Percentiles rank a stretch among this genome's conserved stretches.
phyloP scores from a whole-genome alignment of 73 alveolate species.

The Breviolum minutum region DNA sequence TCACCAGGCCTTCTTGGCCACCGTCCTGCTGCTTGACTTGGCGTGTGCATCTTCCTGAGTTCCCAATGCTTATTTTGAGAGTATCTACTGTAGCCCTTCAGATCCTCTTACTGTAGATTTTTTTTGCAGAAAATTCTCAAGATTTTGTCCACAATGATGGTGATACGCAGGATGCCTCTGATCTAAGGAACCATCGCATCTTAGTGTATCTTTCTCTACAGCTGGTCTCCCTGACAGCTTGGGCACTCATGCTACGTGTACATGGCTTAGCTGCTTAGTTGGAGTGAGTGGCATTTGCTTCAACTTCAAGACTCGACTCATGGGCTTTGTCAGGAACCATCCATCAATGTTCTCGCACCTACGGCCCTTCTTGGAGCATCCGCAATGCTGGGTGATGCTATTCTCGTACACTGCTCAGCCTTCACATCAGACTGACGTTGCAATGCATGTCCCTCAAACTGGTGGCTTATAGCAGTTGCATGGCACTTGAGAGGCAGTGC shows the following conservation, averaged over 20 bases:
- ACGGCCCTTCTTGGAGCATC: slow-evolving; percentile 50
- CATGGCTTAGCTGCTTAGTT: neutral
- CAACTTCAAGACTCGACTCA: too few relatives aligned
- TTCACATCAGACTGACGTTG: neutral
- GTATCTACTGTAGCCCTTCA: neutral
- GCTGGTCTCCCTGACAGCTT: slow-evolving; percentile 13
- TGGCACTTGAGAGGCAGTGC: too few relatives aligned
- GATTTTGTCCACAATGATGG: too few relatives aligned
- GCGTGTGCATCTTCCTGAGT: slow-evolving; percentile 31
- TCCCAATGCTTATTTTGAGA: too few relatives aligned
- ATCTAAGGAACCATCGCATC: slow-evolving; percentile 33
- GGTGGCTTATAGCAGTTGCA: neutral
- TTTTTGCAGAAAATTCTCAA: too few relatives aligned
- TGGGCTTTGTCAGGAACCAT: neutral
- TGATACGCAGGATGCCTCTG: neutral
- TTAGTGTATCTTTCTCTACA: neutral
- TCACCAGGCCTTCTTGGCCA: slow-evolving; percentile 76
- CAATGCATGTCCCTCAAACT: neutral
- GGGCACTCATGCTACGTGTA: slow-evolving; percentile 32
- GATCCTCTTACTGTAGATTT: neutral
- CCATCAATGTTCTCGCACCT: slow-evolving; percentile 24
- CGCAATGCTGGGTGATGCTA: slow-evolving; percentile 74
- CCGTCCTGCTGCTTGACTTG: slow-evolving; percentile 48
- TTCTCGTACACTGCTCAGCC: slow-evolving; percentile 32
- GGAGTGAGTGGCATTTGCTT: neutral